Base-by-base conservation (phyloP, 345 rosid species). In the Eucalyptus grandis region DNA sequence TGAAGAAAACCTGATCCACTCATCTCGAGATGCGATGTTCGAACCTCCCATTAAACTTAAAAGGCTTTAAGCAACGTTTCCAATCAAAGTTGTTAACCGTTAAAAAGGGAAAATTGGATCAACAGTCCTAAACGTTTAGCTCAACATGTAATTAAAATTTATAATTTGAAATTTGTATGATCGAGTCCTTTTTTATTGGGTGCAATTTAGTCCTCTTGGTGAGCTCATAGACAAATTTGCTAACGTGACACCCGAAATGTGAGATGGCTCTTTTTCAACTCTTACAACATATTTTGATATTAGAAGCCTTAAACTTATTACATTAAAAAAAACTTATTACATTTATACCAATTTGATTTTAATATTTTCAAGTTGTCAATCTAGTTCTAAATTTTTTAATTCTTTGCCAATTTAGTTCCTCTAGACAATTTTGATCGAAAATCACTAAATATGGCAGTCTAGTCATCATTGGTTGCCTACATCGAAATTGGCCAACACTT, bases 401-500 rank as follows among this genome's bases (percentile, higher is more conserved):
- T 53, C 4, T 27, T 3, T 30, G 31, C 16, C 34, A 30, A 62
- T 62, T 30, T 62, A 30, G 3, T 62, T n/a, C n/a, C 7, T 27
- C 69, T 14, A 27, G 17, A 3, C 1, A 62, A 62, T 62, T 62
- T 27, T 62, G 8, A 13, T 11, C 0, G 34, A 1, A 62, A 62
- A 62, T 62, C 34, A 9, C 9, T 30, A 62, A 62, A 1, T n/a
- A 27, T 14, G 2, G 9, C 7, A 2, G n/a, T 58, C 14, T 58
- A 58, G 14, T 58, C 2, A 26, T n/a, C 58, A 53, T 53, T 53
- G 1, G 58, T 0, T 21, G n/a, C 30, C 14, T 58, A 26, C 0
- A 3, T 58, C 0, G 2, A 58, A 0, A 58, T 19, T 27, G 14
- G 13, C 0, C n/a, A 6, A 26, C n/a, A 58, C n/a, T 58, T 4